Conservation (phyloP, 148 eudicot species). For the Silene conica region DNA sequence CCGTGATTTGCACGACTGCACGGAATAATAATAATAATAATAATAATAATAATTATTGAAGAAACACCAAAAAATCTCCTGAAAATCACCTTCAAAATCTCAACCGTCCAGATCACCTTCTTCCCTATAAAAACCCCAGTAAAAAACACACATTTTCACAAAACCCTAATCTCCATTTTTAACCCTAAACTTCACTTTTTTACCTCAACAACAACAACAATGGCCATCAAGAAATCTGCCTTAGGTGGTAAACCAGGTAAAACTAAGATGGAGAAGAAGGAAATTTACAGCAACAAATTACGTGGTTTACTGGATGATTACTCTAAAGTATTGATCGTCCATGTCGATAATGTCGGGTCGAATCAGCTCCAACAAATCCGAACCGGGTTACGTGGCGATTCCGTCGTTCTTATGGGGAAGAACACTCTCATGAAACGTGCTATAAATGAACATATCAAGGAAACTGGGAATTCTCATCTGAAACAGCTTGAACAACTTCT, state of each 20-base stretch:
- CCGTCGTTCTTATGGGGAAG: conserved; percentile 56
- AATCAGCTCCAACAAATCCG: conserved; percentile 52
- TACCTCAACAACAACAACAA: neutral
- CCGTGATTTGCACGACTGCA: neutral
- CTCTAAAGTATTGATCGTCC: conserved; percentile 37
- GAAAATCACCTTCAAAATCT: conserved; percentile 16
- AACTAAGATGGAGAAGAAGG: conserved; percentile 40
- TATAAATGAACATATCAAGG: conserved; percentile 30
- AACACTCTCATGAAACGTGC: conserved; percentile 61
- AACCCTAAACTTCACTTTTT: neutral
- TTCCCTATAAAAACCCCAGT: neutral
- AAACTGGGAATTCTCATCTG: conserved; percentile 32
- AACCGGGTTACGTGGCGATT: conserved; percentile 45
- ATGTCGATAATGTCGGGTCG: conserved; percentile 56
- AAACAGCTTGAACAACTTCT: conserved; percentile 34
- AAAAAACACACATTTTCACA: neutral
- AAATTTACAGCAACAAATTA: conserved; percentile 32
- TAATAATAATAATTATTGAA: neutral
- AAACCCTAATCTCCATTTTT: neutral
- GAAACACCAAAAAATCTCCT: neutral
- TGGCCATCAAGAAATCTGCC: conserved; percentile 28
- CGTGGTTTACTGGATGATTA: conserved; percentile 34
- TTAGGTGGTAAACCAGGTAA: neutral
- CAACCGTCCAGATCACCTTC: conserved; percentile 12
- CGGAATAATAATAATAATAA: neutral